Evolutionary conservation across 2,329 filamentous ascomycete genomes (phyloP), one percentile per base, ranked within the genome.

Genomic region (Cytospora chrysosperma): DNA sequence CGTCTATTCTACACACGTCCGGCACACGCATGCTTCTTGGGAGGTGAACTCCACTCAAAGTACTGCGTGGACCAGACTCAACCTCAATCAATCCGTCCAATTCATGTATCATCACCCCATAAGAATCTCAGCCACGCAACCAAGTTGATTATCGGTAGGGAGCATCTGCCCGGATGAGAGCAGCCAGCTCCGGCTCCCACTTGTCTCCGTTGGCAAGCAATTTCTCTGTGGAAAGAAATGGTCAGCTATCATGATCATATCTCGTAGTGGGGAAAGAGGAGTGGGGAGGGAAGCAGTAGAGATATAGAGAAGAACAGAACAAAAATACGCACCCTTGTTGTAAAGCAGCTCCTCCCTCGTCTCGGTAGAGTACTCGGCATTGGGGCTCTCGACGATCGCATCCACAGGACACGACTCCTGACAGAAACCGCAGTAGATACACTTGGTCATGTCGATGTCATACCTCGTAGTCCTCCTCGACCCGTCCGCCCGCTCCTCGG

Each of bases 361-460:
- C 79, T 86, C 85, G 47, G 85, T 87, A 50, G 84, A 80, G 71
- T 87, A 87, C 75, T 87, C 85, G 70, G 84, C 83, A 70, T 87
- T 87, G 69, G 85, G 85, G 56, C 81, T 84, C 77, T 87, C 85
- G 62, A 87, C 85, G 69, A 86, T 99, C 65, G 95, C 95, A 79
- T 99, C 95, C 61, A 99, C 95, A 52, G 95, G 95, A 81, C 95
- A 99, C 69, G 92, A 96, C 83, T 99, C 95, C 82, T 97, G 94
- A 86, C 95, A 98, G 82, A 96, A 96, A 58, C 95, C 95, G 78
- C 95, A 98, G 87, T 98, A 99, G 79, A 99, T 99, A 82, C 95
- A 99, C 85, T 99, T 99, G 74, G 95, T 98, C 95, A 99, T 99
- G 81, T 99, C 95, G 75, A 99, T 97, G 77, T 99, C 95, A 81